These are phyloP conservation scores for Myxozyma sirexii DNA, from an alignment of 805 yeast genomes.

Conservation along the genomic window DNA sequence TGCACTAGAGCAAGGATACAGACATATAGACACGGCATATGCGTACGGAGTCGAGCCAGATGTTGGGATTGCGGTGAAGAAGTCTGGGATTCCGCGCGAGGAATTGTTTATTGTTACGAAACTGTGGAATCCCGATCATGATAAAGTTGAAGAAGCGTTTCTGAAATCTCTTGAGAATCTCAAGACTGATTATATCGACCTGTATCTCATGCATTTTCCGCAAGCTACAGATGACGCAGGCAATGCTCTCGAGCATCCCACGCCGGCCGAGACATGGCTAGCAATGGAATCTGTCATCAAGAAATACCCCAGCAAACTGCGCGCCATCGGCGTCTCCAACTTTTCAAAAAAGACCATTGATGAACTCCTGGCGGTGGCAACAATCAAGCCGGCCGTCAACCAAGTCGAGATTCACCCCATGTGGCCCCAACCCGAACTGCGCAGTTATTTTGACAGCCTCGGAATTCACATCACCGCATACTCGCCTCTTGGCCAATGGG, in stretches of 20 bases:
- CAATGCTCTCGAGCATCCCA: constrained; percentile 52
- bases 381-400: constrained; percentile 63
- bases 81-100: constrained; percentile 54
- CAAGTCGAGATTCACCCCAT: constrained; percentile 65
- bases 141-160: constrained; percentile 54
- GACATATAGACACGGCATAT: constrained; percentile 77
- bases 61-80: constrained; percentile 51
- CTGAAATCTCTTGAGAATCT: constrained; percentile 61
- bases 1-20: constrained; percentile 52
- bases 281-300: constrained; percentile 61
- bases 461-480: constrained; percentile 69
- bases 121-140: constrained; percentile 44
- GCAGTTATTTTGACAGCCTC: constrained; percentile 54
- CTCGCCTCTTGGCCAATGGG: constrained; percentile 70
- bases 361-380: constrained; percentile 55
- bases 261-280: constrained; percentile 72
- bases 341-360: constrained; percentile 64
- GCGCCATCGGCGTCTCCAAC: constrained; percentile 78
- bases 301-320: constrained; percentile 54
- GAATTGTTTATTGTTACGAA: constrained; percentile 50
- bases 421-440: constrained; percentile 49
- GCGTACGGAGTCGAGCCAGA: constrained; percentile 64
- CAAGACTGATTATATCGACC: constrained; percentile 74
- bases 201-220: constrained; percentile 85
- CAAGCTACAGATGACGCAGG: constrained; percentile 46